Evolutionary conservation across 1,284 basidiomycete genomes (phyloP), one percentile per base, ranked within the genome.

Genomic region (Boletus holoroseus): DNA sequence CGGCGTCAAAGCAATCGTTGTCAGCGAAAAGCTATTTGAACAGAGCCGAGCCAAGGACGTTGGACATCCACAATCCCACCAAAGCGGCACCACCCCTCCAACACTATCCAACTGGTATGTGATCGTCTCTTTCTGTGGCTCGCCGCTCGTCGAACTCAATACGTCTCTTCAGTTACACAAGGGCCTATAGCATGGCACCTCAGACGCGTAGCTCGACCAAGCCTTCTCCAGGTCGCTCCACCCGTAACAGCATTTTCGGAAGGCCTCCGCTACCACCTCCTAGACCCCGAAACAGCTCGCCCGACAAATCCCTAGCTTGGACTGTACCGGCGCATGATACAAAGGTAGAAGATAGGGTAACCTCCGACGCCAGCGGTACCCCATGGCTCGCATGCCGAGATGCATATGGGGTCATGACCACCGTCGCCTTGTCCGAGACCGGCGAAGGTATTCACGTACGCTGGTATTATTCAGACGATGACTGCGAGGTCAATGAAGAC

Each of bases 221-320:
- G 24, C 1, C 31, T 26, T 55, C 62, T 2, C 51, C 60, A 0
- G 54, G 60, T 37, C 61, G 61, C 35, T 36, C 26, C 8, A 63
- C 64, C 4, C 58, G 52, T 44, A 66, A 63, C 16, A 63, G 62
- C 30, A 18, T 56, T 2, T 59, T 54, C 15, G 62, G 62, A 18
- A 48, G 62, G 4, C 30, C 55, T 9, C 41, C 51, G 1, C 44
- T 44, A 7, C 36, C 52, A 15, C 49, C 47, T 16, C 18, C 36
- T 5, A 59, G 49, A 35, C 39, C 49, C 27, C 50, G 47, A 26
- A 62, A 45, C 43, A 49, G 37, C 6, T 9, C 31, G 12, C 48
- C 31, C 3, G 20, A 46, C 7, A 39, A 35, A 7, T 20, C 38
- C 24, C 22, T 40, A 16, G 15, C 26, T 11, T 28, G 28, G 2